Percentiles rank a stretch among this genome's conserved stretches.
phyloP scores from a whole-genome alignment of 179 eudicot genomes.

The Silene noctiflora region DNA sequence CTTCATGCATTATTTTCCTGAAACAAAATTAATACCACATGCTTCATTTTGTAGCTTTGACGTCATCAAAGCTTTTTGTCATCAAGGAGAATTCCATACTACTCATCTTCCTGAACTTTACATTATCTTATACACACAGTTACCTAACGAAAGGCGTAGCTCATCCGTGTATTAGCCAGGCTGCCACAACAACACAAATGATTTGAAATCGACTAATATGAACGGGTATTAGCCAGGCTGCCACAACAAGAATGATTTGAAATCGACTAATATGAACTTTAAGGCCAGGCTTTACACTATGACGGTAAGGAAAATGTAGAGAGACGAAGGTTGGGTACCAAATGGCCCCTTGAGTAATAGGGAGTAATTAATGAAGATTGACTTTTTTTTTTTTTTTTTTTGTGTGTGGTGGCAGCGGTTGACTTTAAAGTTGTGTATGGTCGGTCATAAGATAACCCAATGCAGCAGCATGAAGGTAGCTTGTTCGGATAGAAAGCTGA shows the following conservation, averaged over 20 bases:
- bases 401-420: background rate
- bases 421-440: background rate
- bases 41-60: background rate
- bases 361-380: too few relatives aligned
- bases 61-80: background rate
- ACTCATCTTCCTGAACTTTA: constrained; percentile 10
- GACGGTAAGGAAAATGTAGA: too few relatives aligned
- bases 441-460: background rate
- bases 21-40: constrained; percentile 19
- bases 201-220: background rate
- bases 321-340: too few relatives aligned
- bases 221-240: background rate
- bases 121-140: background rate
- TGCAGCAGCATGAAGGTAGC: background rate
- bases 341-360: too few relatives aligned
- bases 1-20: background rate
- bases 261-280: background rate
- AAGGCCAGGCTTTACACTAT: too few relatives aligned
- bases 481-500: background rate
- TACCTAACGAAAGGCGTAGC: background rate
- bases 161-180: background rate
- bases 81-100: background rate
- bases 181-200: background rate
- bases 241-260: background rate
- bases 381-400: too few relatives aligned